These are phyloP conservation scores for Aspergillus heteromorphus DNA, from an alignment of 495 filamentous ascomycete genomes.

Conservation along the genomic window DNA sequence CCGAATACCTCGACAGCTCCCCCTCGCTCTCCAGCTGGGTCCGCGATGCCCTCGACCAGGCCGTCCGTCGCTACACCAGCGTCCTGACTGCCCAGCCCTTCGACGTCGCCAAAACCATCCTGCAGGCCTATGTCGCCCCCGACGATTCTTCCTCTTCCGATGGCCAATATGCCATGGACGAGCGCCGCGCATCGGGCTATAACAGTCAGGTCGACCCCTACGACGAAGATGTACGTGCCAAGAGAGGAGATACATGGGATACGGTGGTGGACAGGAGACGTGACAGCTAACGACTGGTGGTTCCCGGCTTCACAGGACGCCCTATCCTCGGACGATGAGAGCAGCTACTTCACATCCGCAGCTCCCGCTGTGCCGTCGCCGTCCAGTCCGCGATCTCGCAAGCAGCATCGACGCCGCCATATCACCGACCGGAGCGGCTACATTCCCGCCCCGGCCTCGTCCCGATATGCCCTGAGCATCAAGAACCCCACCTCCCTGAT, in stretches of 20 bases:
- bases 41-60: conserved; percentile 68
- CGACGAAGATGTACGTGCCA: conserved; percentile 25
- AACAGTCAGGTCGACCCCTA: conserved; percentile 31
- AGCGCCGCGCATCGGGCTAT: conserved; percentile 22
- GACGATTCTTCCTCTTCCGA: conserved; percentile 26
- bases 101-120: conserved; percentile 88
- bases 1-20: conserved; percentile 75
- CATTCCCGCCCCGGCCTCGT: conserved; percentile 35
- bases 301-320: conserved; percentile 23
- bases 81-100: conserved; percentile 90
- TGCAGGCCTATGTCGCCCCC: conserved; percentile 66
- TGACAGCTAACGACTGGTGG: conserved; percentile 9
- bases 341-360: conserved; percentile 77
- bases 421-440: conserved; percentile 50
- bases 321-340: conserved; percentile 69
- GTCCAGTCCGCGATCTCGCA: conserved; percentile 46
- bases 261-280: background rate
- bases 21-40: conserved; percentile 67
- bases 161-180: conserved; percentile 23
- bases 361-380: conserved; percentile 54
- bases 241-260: too few relatives aligned
- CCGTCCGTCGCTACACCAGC: conserved; percentile 79
- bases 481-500: conserved; percentile 67
- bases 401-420: conserved; percentile 31
- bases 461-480: conserved; percentile 60